These are phyloP conservation scores for Perkinsela sp. DNA, from an alignment of 208 protist genomes.

Conservation along the genomic window DNA sequence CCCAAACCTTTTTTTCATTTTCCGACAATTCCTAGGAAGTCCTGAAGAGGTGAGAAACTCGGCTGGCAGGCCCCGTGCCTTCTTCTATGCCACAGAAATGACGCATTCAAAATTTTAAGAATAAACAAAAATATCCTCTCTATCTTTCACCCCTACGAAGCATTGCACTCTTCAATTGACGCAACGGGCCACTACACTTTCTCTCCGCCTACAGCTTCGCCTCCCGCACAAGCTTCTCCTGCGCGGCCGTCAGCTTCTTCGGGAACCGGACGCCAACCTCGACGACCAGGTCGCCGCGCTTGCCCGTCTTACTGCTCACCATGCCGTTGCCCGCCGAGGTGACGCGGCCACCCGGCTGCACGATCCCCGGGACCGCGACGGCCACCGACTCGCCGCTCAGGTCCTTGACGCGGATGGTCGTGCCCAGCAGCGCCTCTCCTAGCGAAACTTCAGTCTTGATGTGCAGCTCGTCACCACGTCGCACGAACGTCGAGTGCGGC, in stretches of 20 bases:
- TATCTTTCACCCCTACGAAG: too few species aligned
- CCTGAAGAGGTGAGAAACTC: too few species aligned
- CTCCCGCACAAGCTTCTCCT: constrained; percentile 17
- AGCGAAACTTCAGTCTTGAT: constrained; percentile 42
- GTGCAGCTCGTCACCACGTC: constrained; percentile 46
- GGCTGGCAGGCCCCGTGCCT: too few species aligned
- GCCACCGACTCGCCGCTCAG: constrained; percentile 16
- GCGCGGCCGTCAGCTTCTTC: constrained; percentile 24
- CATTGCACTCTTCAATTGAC: too few species aligned
- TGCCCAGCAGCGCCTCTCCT: constrained; percentile 44
- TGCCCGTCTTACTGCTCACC: constrained; percentile 27
- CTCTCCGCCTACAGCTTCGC: neutral
- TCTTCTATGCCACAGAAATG: too few species aligned
- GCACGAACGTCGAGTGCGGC: constrained; percentile 55
- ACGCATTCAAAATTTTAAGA: too few species aligned
- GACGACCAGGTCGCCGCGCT: constrained; percentile 37
- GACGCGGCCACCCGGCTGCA: constrained; percentile 30
- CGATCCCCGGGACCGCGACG: constrained; percentile 16
- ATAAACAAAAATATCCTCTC: too few species aligned
- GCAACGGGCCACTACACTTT: too few species aligned
- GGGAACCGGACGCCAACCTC: constrained; percentile 40
- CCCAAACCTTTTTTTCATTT: too few species aligned
- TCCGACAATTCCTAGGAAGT: too few species aligned
- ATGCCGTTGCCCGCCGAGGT: constrained; percentile 29
- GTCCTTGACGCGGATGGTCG: constrained; percentile 20